phyloP scores from a whole-genome alignment of 1,284 basidiomycete genomes.

The Serendipita sp. region DNA sequence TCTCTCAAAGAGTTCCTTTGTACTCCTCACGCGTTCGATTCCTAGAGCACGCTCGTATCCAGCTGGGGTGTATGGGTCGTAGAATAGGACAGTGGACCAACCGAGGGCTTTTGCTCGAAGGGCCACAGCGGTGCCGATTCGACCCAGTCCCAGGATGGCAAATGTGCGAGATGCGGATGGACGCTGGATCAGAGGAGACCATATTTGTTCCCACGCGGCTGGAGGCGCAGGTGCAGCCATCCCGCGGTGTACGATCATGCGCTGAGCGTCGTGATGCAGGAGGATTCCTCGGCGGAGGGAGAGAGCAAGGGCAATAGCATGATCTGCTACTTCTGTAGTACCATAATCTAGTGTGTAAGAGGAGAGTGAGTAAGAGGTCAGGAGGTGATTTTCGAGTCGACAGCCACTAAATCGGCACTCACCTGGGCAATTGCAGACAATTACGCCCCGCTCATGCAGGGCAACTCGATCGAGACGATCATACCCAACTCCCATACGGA shows the following conservation, averaged over 20 bases:
- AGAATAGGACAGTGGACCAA: conserved; percentile 11
- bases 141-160: conserved; percentile 7
- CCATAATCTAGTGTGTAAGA: not conserved
- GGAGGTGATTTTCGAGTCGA: not conserved
- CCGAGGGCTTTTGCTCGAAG: conserved; percentile 9
- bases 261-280: conserved; percentile 9
- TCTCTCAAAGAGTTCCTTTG: conserved; percentile 15
- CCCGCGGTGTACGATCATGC: not conserved
- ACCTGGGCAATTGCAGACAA: conserved; percentile 16
- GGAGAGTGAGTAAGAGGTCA: no score
- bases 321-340: conserved; percentile 9
- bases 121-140: conserved; percentile 9
- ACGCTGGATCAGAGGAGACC: not conserved
- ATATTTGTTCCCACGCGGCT: not conserved
- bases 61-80: conserved; percentile 13
- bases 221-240: not conserved
- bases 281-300: conserved; percentile 7
- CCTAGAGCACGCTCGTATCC: conserved; percentile 14
- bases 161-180: conserved; percentile 5
- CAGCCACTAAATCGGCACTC: not conserved
- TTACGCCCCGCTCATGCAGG: conserved; percentile 11
- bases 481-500: conserved; percentile 14
- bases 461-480: conserved; percentile 15
- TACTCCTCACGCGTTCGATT: conserved; percentile 12
- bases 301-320: conserved; percentile 7